Base-by-base conservation (phyloP, 306 rosid species). In the Morella rubra region DNA sequence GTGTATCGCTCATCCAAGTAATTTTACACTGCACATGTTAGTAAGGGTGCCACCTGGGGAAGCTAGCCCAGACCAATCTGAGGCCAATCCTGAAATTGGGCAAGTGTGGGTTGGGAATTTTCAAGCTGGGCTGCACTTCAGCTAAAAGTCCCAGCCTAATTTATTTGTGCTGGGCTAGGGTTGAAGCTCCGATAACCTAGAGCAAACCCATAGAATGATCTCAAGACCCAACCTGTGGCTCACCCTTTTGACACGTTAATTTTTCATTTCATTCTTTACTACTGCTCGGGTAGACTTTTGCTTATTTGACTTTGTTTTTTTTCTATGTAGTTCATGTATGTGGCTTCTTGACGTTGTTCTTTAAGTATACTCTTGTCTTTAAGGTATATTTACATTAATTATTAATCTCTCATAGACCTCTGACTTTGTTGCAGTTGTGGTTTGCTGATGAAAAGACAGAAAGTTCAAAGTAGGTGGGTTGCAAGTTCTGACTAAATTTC, bases 21-120 rank as follows among this genome's bases (percentile, higher is more conserved):
- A 18, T 50, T 1, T 50, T 50, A 50, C 54, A 54, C 6, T 54
- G 10, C 16, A 13, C 6, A 16, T 18, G 24, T n/a, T 19, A 19
- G 60, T 54, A 54, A n/a, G 60, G 60, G 4, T 5, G 66, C 18
- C 22, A 16, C 66, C 9, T 19, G 24, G 62, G 6, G 13, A 56
- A 56, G 62, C 10, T 56, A 20, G 37, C 62, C 62, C 62, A 56
- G 62, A 56, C 62, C 62, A 56, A 56, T 27, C 62, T 47, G 13
- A 56, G 62, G 37, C 62, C 62, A 56, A 56, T 56, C 62, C 32
- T 19, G 13, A 20, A 56, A 20, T 56, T 56, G 62, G 37, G 32
- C 32, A 19, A 8, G 37, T 13, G 22, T 59, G 66, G 15, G 16
- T 59, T 59, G 37, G 66, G 42, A 10, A 13, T 22, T 59, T 59